These are phyloP conservation scores for Xylaria acuta DNA, from an alignment of 495 filamentous ascomycete species.

Conservation along the genomic window DNA sequence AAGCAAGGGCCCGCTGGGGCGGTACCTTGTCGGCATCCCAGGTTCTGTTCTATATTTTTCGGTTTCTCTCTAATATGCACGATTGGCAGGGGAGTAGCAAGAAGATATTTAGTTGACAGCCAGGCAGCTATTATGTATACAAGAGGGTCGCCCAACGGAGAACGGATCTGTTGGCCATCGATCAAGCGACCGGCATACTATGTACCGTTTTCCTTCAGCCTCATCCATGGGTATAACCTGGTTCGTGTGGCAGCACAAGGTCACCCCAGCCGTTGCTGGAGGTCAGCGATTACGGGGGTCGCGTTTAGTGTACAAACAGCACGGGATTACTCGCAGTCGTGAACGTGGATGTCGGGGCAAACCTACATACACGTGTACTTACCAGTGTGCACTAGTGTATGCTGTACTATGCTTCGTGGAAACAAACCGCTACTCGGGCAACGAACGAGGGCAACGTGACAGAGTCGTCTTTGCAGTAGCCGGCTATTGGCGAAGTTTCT, in stretches of 20 bases:
- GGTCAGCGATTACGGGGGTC: neutral
- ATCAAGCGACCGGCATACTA: conserved; percentile 20
- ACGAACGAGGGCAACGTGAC: neutral
- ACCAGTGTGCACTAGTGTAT: neutral
- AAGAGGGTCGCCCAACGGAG: neutral
- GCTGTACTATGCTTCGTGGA: neutral
- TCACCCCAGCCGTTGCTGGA: neutral
- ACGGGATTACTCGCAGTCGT: conserved; percentile 11
- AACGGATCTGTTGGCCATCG: conserved; percentile 6
- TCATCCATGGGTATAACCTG: conserved; percentile 14
- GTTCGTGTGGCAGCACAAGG: conserved; percentile 5
- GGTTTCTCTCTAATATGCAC: neutral
- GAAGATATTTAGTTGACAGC: neutral
- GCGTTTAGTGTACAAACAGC: neutral
- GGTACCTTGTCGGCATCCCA: neutral
- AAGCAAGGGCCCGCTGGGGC: conserved; percentile 1
- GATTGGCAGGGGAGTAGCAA: neutral
- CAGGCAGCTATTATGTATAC: neutral
- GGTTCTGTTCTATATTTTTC: neutral
- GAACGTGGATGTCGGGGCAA: conserved; percentile 10
- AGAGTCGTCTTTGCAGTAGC: neutral
- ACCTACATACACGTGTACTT: neutral
- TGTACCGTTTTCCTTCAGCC: conserved; percentile 15
- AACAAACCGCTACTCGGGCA: neutral
- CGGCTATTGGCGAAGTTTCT: neutral